Evolutionary conservation across 441 rosid genomes (phyloP), one percentile per base, ranked within the genome.

Genomic region (Eutrema salsugineum): DNA sequence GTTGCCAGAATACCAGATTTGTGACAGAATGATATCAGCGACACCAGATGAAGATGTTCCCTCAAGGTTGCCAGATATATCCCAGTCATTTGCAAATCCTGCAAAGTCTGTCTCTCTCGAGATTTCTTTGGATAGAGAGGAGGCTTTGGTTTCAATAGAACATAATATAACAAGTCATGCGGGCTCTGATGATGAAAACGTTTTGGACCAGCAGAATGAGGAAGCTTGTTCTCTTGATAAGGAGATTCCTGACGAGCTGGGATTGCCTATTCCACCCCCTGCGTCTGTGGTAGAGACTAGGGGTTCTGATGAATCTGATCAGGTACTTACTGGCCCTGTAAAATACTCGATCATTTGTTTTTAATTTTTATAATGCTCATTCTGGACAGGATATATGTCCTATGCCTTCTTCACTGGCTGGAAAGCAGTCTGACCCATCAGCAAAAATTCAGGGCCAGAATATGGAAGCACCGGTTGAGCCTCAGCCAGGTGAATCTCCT

Each of bases 41-140:
- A 35, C 70, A 73, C 77, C 75, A 49, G 50, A 61, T 46, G 71
- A 56, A 69, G 78, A 69, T 50, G 79, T 78, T 61, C 24, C 83
- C 8, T 17, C 73, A 40, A 79, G 57, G 73, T 44, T 47, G 61
- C 50, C 76, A 59, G 82, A 65, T 68, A 74, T 46, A 68, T 76
- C 69, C 58, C 59, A 49, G 70, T 67, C 83, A 16, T 14, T 16
- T 35, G 69, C 30, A 53, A 47, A 64, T 57, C 32, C 69, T 22
- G 44, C 59, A 60, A 68, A 78, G 32, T 77, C 68, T 64, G 24
- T 46, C 42, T 66, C 83, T 12, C 48, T 28, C 0, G 67, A 58
- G 72, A 61, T 24, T 43, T 68, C 68, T n/a, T 71, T 66, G 36
- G 66, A 65, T 50, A 77, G 63, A 67, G 79, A 63, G 32, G 70